These are phyloP conservation scores for Jaapia argillacea DNA, from an alignment of 768 basidiomycete species.

Conservation along the genomic window DNA sequence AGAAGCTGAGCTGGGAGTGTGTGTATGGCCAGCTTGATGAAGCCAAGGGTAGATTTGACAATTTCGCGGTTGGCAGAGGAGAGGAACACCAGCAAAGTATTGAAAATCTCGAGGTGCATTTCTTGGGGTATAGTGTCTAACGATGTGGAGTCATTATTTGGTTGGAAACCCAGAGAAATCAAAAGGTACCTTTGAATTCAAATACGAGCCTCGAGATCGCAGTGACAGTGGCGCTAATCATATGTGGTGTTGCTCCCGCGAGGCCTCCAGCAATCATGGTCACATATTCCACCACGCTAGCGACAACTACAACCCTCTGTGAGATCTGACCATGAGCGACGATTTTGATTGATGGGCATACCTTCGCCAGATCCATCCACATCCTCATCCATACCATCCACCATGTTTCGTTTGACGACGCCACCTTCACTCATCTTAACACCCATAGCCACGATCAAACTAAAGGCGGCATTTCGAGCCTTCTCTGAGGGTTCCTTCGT, in stretches of 20 bases:
- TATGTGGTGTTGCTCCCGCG: constrained; percentile 89
- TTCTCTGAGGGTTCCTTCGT: constrained; percentile 97
- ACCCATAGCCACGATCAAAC: constrained; percentile 85
- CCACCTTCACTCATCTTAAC: constrained; percentile 86
- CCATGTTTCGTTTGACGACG: constrained; percentile 60
- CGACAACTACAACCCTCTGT: constrained; percentile 33
- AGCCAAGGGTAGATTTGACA: constrained; percentile 92
- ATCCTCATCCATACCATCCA: constrained; percentile 81
- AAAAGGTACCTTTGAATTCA: constrained; percentile 81
- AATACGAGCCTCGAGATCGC: constrained; percentile 90
- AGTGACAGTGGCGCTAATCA: constrained; percentile 96
- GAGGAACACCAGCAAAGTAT: constrained; percentile 83
- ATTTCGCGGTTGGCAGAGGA: constrained; percentile 95
- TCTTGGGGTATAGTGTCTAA: constrained; percentile 56
- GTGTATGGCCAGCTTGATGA: constrained; percentile 88
- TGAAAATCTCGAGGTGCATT: constrained; percentile 78
- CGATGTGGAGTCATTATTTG: not conserved
- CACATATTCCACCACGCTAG: constrained; percentile 84
- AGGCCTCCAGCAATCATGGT: constrained; percentile 96
- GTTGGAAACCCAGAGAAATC: not conserved
- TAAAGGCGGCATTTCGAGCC: constrained; percentile 82
- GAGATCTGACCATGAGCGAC: constrained; percentile 6
- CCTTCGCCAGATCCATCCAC: constrained; percentile 31
- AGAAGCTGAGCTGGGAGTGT: constrained; percentile 65
- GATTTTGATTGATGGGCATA: constrained; percentile 9